These are phyloP conservation scores for Nemania diffusa DNA, from an alignment of 2,329 filamentous ascomycete genomes.

Conservation along the genomic window DNA sequence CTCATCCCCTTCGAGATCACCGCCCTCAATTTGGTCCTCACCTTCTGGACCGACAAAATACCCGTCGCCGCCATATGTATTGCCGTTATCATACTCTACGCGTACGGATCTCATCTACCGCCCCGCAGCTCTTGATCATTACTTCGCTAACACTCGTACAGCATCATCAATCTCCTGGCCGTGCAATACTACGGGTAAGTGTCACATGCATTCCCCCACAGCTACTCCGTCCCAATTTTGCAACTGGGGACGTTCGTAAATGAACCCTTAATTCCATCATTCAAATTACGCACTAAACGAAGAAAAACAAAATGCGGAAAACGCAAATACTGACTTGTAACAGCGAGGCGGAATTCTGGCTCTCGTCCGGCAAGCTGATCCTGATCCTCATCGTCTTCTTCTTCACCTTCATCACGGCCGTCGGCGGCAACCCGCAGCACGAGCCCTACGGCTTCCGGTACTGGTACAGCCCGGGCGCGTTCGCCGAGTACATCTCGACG, in stretches of 20 bases:
- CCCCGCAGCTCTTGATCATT: background rate
- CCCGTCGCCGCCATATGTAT: constrained; percentile 60
- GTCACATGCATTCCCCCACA: background rate
- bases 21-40: constrained; percentile 55
- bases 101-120: constrained; percentile 55
- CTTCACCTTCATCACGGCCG: constrained; percentile 84
- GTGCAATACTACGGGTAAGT: constrained; percentile 49
- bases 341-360: constrained; percentile 78
- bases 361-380: constrained; percentile 71
- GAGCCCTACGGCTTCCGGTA: constrained; percentile 77
- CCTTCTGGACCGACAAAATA: constrained; percentile 60
- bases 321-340: constrained; percentile 55
- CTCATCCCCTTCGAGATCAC: constrained; percentile 57
- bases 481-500: constrained; percentile 67
- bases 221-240: background rate
- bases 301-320: background rate
- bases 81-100: constrained; percentile 48
- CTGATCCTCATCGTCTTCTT: constrained; percentile 74
- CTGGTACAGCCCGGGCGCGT: constrained; percentile 71
- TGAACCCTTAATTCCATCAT: background rate
- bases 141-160: constrained; percentile 35
- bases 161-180: constrained; percentile 48
- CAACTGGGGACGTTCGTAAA: background rate
- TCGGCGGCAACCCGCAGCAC: constrained; percentile 77
- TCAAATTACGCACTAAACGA: background rate